Conservation (phyloP, 495 filamentous ascomycete species). For the Trichoderma asperelloides region DNA sequence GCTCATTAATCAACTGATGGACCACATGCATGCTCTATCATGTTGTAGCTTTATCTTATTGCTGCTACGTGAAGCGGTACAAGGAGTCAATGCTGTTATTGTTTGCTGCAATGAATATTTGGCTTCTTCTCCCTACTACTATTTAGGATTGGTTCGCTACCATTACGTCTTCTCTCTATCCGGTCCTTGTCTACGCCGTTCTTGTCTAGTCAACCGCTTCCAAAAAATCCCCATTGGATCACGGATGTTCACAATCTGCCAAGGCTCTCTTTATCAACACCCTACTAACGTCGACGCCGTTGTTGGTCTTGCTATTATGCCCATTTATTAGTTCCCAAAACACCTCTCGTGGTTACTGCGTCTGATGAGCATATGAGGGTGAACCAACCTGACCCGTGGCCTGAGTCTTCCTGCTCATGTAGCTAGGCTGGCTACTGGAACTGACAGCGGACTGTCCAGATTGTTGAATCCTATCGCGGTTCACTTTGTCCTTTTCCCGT, state of each 20-base stretch:
- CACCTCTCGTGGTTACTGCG: neutral
- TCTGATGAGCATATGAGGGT: neutral
- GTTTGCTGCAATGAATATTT: neutral
- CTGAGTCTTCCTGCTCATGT: neutral
- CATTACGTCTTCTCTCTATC: neutral
- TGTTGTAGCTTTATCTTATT: neutral
- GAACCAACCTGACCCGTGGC: neutral
- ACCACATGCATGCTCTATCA: neutral
- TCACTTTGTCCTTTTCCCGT: neutral
- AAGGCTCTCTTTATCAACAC: neutral
- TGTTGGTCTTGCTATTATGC: neutral
- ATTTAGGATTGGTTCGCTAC: neutral
- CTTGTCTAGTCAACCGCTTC: neutral
- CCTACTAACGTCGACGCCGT: neutral
- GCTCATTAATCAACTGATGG: neutral
- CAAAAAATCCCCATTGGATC: neutral
- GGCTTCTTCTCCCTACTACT: neutral
- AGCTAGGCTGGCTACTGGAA: neutral
- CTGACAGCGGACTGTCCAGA: neutral
- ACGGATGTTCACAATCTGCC: neutral
- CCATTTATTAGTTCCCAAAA: neutral
- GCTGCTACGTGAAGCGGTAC: neutral
- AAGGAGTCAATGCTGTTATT: neutral
- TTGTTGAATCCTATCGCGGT: neutral
- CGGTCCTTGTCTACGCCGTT: neutral